Evolutionary conservation across 1,139 yeast species (phyloP), one percentile per base, ranked within the genome.

Genomic region (Taiozyma sp.): DNA sequence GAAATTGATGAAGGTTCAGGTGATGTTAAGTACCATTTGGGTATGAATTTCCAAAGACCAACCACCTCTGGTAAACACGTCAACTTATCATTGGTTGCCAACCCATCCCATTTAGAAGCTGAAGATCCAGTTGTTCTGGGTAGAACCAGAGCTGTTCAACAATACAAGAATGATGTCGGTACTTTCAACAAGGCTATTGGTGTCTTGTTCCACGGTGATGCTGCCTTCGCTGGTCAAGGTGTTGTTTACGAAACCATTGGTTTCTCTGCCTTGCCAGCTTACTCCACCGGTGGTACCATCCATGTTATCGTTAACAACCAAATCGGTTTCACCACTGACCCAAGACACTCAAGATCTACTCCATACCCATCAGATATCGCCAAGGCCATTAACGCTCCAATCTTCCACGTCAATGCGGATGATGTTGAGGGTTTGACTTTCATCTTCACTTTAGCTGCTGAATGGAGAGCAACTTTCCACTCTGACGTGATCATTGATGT

Each of bases 111-210:
- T 75, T 83, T 93, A 73, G 99, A 93, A 77, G 96, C 99, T 56
- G 97, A 92, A 74, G 99, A 95, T 72, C 98, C 99, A 55, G 98
- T 93, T 61, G 99, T 95, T 53, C 80, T 93, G 65, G 99, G 99
- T 74, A 89, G 95, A 79, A 88, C 98, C 49, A 86, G 99, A 76
- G 96, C 99, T 58, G 85, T 92, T 61, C 96, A 90, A 74, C 96
- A 90, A 69, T 87, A 83, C 75, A 92, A 93, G 76, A 76, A 83
- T 62, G 98, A 93, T 67, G 83, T 87, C 59, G 91, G 91, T 58
- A 80, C 78, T 48, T 89, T 77, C 74, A 78, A 84, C 63, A 92
- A 90, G 75, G 97, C 99, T 48, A 79, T 93, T 81, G 87, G 95
- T 60, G 87, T 93, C 55, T 79, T 93, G 71, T 79, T 95, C 69